Conservation (phyloP, 768 basidiomycete species). For the Guyanaporus albipodus region DNA sequence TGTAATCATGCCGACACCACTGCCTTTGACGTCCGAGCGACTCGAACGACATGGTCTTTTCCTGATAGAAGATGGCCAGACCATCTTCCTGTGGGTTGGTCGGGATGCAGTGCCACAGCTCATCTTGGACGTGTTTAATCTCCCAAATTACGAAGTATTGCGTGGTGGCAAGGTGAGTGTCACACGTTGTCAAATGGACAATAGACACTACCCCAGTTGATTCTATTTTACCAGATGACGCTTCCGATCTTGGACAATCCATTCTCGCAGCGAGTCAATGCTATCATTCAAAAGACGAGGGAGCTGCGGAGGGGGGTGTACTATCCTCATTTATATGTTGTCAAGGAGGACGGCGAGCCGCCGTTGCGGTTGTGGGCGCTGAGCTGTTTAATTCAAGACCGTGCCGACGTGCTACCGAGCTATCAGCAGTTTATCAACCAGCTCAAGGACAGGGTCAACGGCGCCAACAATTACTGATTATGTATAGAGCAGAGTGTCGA, state of each 20-base stretch:
- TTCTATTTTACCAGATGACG: slow-evolving; percentile 54
- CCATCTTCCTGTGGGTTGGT: slow-evolving; percentile 98
- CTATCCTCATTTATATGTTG: slow-evolving; percentile 90
- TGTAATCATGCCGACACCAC: slow-evolving; percentile 78
- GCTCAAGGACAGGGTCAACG: slow-evolving; percentile 75
- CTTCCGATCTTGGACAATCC: slow-evolving; percentile 88
- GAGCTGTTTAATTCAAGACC: slow-evolving; percentile 90
- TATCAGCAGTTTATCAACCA: slow-evolving; percentile 93
- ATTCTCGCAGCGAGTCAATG: slow-evolving; percentile 94
- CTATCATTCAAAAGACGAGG: slow-evolving; percentile 89
- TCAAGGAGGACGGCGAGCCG: slow-evolving; percentile 98
- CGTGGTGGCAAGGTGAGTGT: slow-evolving; percentile 83
- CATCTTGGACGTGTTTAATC: slow-evolving; percentile 89
- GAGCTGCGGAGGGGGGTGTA: slow-evolving; percentile 93
- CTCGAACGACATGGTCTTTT: slow-evolving; percentile 93
- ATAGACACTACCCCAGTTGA: background rate
- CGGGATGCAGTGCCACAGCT: slow-evolving; percentile 96
- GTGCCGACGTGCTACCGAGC: slow-evolving; percentile 90
- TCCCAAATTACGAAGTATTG: slow-evolving; percentile 82
- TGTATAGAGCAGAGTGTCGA: background rate
- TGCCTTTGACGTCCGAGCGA: slow-evolving; percentile 92
- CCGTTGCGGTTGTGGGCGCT: slow-evolving; percentile 94
- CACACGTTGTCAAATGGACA: background rate
- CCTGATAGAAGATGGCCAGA: slow-evolving; percentile 96
- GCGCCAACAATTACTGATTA: slow-evolving; percentile 32